Base-by-base conservation (phyloP, 164 flowering plant species). In the Magnolia kwangsiensis region DNA sequence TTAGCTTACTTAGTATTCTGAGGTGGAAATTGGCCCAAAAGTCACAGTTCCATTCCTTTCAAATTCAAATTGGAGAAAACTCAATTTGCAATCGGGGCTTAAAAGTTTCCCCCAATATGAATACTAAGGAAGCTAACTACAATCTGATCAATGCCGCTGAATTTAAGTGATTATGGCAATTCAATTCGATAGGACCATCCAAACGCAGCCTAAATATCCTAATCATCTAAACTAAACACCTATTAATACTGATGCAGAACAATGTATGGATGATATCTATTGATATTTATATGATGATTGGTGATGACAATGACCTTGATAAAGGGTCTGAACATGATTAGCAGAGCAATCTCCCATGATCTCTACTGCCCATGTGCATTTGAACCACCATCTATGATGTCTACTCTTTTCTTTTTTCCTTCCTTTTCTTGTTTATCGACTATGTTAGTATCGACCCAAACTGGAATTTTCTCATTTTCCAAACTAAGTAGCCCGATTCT, bases 401-500 rank as follows among this genome's bases (percentile, higher is more conserved):
- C 18, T 16, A 55, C 61, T 55, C 16, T 10, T 55, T 10, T 55
- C 61, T 55, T 55, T 72, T 49, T 67, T 69, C 14, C 58, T 51
- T 13, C 14, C 11, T 51, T 51, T 10, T 55, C 61, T 16, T 55
- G 13, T 55, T 16, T 55, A 19, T 51, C 37, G 27, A 78, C 77
- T 10, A 45, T 69, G 79, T 83, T 77, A 83, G 80, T 74, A 78
- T 67, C 76, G 37, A 64, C 61, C 61, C 61, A 31, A 72, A 68
- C 29, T 64, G 63, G 78, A 73, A 11, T 75, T 9, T 21, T 63
- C 72, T 27, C 50, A 45, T 58, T 20, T 67, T 13, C 45, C n/a
- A 68, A 64, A 75, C 77, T 80, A 82, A 68, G 86, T 77, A 63
- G 88, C 78, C 68, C 87, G 78, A 51, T 76, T 85, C 49, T 82